phyloP scores from a whole-genome alignment of 1,284 basidiomycete species.

The Microbotryum scabiosae region DNA sequence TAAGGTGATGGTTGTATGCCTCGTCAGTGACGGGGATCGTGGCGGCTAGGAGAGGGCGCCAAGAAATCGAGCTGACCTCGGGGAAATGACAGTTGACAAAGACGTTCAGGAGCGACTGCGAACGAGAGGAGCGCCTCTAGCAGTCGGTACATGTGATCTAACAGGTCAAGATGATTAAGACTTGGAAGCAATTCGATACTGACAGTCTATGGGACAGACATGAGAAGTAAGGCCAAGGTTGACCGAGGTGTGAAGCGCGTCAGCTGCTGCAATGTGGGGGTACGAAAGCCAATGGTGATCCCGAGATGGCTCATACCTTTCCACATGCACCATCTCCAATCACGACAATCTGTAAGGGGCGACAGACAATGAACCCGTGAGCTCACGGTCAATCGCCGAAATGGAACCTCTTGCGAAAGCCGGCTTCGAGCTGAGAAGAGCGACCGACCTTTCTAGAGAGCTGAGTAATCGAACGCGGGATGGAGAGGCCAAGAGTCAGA shows the following conservation, averaged over 20 bases:
- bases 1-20: slow-evolving; percentile 1
- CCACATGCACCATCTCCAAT: slow-evolving; percentile 91
- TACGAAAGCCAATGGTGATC: no score
- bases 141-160: slow-evolving; percentile 52
- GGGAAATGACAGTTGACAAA: slow-evolving; percentile 37
- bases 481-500: background rate
- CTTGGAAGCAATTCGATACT: no score
- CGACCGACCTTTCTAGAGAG: slow-evolving; percentile 1
- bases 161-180: slow-evolving; percentile 34
- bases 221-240: background rate
- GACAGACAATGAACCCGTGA: background rate
- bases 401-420: no score
- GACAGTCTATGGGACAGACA: slow-evolving; percentile 32
- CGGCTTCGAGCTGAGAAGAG: background rate
- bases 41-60: slow-evolving; percentile 55
- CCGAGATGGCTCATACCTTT: slow-evolving; percentile 34
- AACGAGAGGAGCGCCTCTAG: background rate
- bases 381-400: background rate
- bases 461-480: no score
- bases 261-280: no score
- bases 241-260: slow-evolving; percentile 30
- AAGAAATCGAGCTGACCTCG: slow-evolving; percentile 4
- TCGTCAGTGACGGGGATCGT: slow-evolving; percentile 10
- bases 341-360: slow-evolving; percentile 53
- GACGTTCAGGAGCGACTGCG: slow-evolving; percentile 46